Conservation (phyloP, 2,329 filamentous ascomycete species). For the Fusarium multiceps region DNA sequence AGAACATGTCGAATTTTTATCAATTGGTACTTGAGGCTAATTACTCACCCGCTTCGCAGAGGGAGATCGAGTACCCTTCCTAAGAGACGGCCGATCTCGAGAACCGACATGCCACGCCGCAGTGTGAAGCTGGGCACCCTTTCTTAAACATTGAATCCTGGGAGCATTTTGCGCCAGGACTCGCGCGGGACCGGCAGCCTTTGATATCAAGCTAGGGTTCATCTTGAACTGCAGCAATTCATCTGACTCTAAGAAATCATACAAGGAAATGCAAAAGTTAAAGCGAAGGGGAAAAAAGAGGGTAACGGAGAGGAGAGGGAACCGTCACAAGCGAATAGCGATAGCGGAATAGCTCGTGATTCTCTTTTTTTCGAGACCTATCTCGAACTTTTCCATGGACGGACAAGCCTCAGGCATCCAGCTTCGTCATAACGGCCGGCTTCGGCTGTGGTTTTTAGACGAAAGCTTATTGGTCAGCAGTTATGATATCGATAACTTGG, state of each 20-base stretch:
- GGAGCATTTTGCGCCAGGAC: slow-evolving; percentile 57
- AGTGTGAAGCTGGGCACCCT: slow-evolving; percentile 52
- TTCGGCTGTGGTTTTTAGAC: slow-evolving; percentile 34
- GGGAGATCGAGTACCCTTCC: slow-evolving; percentile 28
- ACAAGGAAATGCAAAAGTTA: slow-evolving; percentile 23
- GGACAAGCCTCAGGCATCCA: slow-evolving; percentile 45
- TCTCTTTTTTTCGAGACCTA: slow-evolving; percentile 45
- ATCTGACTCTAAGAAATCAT: slow-evolving; percentile 42
- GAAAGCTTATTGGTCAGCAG: slow-evolving; percentile 30
- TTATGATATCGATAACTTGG: slow-evolving; percentile 7
- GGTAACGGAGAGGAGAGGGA: slow-evolving; percentile 21
- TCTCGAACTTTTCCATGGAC: slow-evolving; percentile 46
- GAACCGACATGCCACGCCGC: slow-evolving; percentile 39
- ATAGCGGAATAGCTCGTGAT: slow-evolving; percentile 28
- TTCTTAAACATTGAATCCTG: slow-evolving; percentile 56
- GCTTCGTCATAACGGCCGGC: slow-evolving; percentile 47
- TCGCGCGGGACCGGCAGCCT: slow-evolving; percentile 59
- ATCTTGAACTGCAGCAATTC: slow-evolving; percentile 52
- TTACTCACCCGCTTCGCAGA: slow-evolving; percentile 48
- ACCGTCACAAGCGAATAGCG: slow-evolving; percentile 23
- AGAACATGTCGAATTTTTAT: slow-evolving; percentile 25
- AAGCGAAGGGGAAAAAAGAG: slow-evolving; percentile 3
- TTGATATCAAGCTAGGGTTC: slow-evolving; percentile 61
- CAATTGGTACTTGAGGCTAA: slow-evolving; percentile 2
- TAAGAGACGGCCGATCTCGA: slow-evolving; percentile 34